Evolutionary conservation across 768 basidiomycete species (phyloP).

Genomic region (Pleurotus citrinopileatus): DNA sequence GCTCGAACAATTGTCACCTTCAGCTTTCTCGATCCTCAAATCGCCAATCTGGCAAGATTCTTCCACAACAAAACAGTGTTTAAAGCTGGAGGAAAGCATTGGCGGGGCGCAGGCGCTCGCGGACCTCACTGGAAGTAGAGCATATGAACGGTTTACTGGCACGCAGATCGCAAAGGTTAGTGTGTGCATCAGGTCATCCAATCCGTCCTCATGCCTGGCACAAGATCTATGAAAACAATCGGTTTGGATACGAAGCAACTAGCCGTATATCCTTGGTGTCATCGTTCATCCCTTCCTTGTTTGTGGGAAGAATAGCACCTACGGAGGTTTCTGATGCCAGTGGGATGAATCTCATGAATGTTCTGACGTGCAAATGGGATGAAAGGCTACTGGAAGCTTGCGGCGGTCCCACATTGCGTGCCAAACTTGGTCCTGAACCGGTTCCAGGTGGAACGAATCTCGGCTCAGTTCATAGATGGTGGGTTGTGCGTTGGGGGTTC

Average conservation of each 20-base stretch:
- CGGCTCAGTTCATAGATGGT: constrained; percentile 67
- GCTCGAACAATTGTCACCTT: constrained; percentile 54
- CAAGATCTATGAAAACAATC: constrained; percentile 56
- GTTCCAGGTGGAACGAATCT: constrained; percentile 67
- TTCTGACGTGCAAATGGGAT: constrained; percentile 74
- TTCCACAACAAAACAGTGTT: constrained; percentile 75
- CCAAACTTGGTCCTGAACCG: constrained; percentile 75
- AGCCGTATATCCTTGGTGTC: constrained; percentile 76
- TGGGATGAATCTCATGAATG: constrained; percentile 88
- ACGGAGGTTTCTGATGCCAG: constrained; percentile 88
- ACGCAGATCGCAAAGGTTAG: constrained; percentile 75
- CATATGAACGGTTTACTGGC: constrained; percentile 88
- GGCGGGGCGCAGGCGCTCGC: constrained; percentile 74
- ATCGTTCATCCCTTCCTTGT: constrained; percentile 81
- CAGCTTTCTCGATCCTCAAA: constrained; percentile 63
- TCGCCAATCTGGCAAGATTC: constrained; percentile 93
- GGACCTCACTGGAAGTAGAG: constrained; percentile 76
- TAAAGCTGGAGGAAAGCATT: constrained; percentile 57
- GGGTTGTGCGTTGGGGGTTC: constrained; percentile 76
- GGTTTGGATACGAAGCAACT: constrained; percentile 56
- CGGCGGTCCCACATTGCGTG: constrained; percentile 62
- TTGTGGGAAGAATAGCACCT: constrained; percentile 73
- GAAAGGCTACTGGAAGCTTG: constrained; percentile 61
- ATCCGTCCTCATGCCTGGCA: constrained; percentile 4
- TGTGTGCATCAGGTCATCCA: background rate